phyloP scores from a whole-genome alignment of 2,329 filamentous ascomycete genomes.

The Hansfordia pulvinata region DNA sequence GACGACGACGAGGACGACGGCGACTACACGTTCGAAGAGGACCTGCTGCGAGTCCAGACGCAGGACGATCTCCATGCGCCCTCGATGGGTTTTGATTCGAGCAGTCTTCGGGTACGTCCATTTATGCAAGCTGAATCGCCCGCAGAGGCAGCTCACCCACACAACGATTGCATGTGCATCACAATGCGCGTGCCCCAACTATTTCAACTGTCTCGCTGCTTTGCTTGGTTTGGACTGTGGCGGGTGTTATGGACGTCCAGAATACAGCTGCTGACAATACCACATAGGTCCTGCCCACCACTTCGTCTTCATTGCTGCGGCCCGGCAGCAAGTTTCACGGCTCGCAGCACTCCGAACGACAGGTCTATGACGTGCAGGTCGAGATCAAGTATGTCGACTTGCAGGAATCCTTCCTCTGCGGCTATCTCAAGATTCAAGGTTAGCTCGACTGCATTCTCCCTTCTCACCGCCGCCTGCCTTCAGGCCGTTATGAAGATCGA shows the following conservation, averaged over 20 bases:
- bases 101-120: conserved; percentile 36
- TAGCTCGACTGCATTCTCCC: conserved; percentile 11
- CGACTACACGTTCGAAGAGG: conserved; percentile 9
- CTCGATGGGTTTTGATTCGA: conserved; percentile 38
- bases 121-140: conserved; percentile 1
- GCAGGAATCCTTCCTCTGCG: conserved; percentile 85
- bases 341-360: conserved; percentile 84
- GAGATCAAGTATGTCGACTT: conserved; percentile 96
- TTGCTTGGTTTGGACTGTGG: background rate
- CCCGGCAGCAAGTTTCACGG: conserved; percentile 81
- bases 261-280: background rate
- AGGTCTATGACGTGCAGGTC: conserved; percentile 90
- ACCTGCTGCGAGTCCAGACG: conserved; percentile 4
- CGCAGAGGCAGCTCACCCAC: too few species aligned
- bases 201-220: background rate
- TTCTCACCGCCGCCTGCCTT: conserved; percentile 1
- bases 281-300: conserved; percentile 56
- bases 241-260: too few species aligned
- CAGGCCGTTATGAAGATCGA: too few species aligned
- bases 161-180: too few species aligned
- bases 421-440: conserved; percentile 94
- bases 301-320: conserved; percentile 76
- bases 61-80: conserved; percentile 13
- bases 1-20: conserved; percentile 10
- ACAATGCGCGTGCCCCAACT: too few species aligned